Evolutionary conservation across 306 rosid genomes (phyloP).

Genomic region (Dryas octopetala): DNA sequence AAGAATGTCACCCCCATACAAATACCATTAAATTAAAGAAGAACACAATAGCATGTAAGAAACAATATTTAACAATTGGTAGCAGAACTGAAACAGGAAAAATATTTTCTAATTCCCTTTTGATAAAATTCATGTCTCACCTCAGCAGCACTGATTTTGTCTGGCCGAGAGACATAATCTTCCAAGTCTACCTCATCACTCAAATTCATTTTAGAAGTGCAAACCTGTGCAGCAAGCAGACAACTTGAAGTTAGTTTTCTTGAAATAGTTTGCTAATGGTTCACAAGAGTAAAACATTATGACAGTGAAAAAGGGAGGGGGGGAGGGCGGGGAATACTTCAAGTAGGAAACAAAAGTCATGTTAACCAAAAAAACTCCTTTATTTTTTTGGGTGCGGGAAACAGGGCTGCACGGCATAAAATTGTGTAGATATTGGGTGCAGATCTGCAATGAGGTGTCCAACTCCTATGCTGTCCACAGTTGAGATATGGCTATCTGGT

Average conservation of each 20-base stretch:
- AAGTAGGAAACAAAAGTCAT: background rate
- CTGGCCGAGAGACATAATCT: constrained; percentile 99
- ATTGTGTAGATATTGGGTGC: background rate
- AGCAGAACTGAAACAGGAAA: background rate
- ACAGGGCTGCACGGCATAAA: background rate
- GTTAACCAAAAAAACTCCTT: background rate
- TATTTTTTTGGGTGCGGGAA: no score
- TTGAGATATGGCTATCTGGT: background rate
- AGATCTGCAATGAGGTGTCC: background rate
- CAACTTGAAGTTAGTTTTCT: background rate
- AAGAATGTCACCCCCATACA: no score
- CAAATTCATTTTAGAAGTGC: constrained; percentile 98
- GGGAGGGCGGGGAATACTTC: no score
- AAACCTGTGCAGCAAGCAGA: constrained; percentile 54
- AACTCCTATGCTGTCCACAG: background rate
- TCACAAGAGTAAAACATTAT: background rate
- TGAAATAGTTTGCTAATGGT: constrained; percentile 12
- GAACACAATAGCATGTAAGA: background rate
- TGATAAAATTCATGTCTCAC: constrained; percentile 41
- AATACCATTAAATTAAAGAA: no score
- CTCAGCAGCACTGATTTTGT: constrained; percentile 99
- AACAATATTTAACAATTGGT: background rate
- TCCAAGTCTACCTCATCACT: constrained; percentile 96
- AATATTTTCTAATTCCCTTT: background rate
- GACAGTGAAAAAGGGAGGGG: background rate